Conservation (phyloP, 2,329 filamentous ascomycete genomes). For the Fusarium chlamydosporum region DNA sequence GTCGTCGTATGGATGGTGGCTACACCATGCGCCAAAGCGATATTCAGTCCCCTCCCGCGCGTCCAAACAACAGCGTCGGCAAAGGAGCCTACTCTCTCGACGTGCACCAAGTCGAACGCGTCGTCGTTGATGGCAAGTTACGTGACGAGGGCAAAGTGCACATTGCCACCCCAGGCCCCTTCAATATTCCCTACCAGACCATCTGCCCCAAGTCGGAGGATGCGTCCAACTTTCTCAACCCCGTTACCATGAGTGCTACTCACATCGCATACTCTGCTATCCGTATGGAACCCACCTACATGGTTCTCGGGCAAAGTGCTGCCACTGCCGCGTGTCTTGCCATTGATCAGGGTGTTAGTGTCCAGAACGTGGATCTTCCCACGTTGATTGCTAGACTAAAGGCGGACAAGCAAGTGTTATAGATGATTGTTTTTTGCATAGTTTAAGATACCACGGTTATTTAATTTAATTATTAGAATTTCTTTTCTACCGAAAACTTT, state of each 20-base stretch:
- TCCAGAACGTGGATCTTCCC: slow-evolving; percentile 32
- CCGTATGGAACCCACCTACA: slow-evolving; percentile 42
- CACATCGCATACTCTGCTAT: slow-evolving; percentile 38
- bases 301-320: slow-evolving; percentile 40
- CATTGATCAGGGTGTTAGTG: slow-evolving; percentile 35
- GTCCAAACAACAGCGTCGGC: slow-evolving; percentile 21
- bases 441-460: slow-evolving; percentile 26
- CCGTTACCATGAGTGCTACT: slow-evolving; percentile 36
- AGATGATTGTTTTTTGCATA: slow-evolving; percentile 5
- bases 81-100: slow-evolving; percentile 35
- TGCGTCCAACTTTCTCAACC: slow-evolving; percentile 38
- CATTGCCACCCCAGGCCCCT: slow-evolving; percentile 25
- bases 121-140: slow-evolving; percentile 26
- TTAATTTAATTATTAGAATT: neutral
- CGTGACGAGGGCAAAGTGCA: slow-evolving; percentile 40
- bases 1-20: slow-evolving; percentile 34
- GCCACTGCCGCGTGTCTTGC: slow-evolving; percentile 38
- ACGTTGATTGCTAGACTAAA: slow-evolving; percentile 30
- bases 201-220: slow-evolving; percentile 28
- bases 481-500: neutral
- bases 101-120: slow-evolving; percentile 39
- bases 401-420: slow-evolving; percentile 37
- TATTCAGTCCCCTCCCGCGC: slow-evolving; percentile 25
- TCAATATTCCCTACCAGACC: slow-evolving; percentile 31
- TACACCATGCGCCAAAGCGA: slow-evolving; percentile 40